A percentile compares a stretch with the other conserved stretches of the same genome.
Evolutionary conservation across 176 grass and related monocot genomes (phyloP).

Genomic region (Raddia guianensis): DNA sequence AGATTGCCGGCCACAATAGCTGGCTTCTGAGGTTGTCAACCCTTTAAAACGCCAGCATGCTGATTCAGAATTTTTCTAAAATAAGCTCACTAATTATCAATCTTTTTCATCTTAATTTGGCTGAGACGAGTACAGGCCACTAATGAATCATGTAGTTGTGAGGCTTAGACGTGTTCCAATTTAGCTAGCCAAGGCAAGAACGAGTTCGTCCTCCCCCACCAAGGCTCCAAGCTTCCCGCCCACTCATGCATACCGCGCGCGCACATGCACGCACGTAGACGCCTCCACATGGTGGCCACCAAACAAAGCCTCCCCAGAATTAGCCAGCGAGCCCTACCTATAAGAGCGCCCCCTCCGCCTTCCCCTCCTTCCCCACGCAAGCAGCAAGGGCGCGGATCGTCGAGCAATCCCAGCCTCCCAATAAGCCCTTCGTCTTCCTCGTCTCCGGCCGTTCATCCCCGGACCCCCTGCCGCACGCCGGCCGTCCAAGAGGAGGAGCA

Average conservation of each 20-base stretch:
- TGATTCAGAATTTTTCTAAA: neutral
- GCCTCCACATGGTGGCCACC: conserved; percentile 57
- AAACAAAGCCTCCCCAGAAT: conserved; percentile 27
- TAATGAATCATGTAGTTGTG: neutral
- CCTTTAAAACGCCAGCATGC: neutral
- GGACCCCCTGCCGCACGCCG: neutral
- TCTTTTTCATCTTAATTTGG: too few species aligned
- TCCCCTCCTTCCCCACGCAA: conserved; percentile 40
- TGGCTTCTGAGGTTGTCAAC: neutral
- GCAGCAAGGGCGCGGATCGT: conserved; percentile 41
- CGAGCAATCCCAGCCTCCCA: conserved; percentile 37
- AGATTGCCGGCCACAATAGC: neutral
- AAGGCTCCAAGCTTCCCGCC: conserved; percentile 39
- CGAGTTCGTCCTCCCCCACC: conserved; percentile 20
- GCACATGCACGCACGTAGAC: conserved; percentile 51
- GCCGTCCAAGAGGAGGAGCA: neutral
- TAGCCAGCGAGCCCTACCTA: conserved; percentile 40
- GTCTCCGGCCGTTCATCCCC: conserved; percentile 7
- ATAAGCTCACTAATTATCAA: neutral
- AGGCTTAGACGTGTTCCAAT: neutral
- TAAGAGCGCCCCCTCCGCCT: conserved; percentile 32
- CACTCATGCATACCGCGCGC: conserved; percentile 44
- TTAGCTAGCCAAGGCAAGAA: neutral
- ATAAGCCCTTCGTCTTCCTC: conserved; percentile 39
- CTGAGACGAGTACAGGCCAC: neutral